Base-by-base conservation (phyloP, 2,329 filamentous ascomycete species). In the Verticillium isaacii region DNA sequence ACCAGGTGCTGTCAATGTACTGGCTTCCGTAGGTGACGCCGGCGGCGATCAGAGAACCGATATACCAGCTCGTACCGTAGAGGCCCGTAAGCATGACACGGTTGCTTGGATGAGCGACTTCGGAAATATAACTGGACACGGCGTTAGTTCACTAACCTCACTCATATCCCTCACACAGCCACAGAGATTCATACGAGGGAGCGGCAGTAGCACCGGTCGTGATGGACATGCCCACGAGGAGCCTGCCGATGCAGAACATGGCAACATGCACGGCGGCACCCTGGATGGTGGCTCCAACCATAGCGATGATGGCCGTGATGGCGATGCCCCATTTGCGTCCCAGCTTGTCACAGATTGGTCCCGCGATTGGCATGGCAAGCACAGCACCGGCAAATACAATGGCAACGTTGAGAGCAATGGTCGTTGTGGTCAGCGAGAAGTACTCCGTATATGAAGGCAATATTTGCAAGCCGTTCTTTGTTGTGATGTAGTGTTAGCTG, bases 251-350 rank as follows among this genome's bases (percentile, higher is more conserved):
- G 23, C 61, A 62, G 17, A 62, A 60, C 61, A 60, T 62, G 34
- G 61, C 50, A 19, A 62, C 59, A 19, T 62, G 61, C 19, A 57
- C 57, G 15, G 61, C 23, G 5, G 59, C 37, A 36, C 37, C 32
- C 25, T 62, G 61, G 4, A 62, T 2, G 15, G 56, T 36, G 12
- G 61, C 52, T 11, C 57, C 61, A 7, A 60, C 56, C 36, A 62
- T 62, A 32, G 41, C 41, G n/a, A 55, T 41, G 54, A 57, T 50
- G 37, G 59, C 56, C n/a, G 52, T 55, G 41, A 55, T 39, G 8
- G 59, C 59, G 19, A 60, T 55, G 29, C 59, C 59, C 52, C 36
- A 57, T 39, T 60, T 60, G 15, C 59, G 52, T 17, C 59, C 59
- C 50, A 34, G 57, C 56, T 39, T 55, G 15, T 60, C 59, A n/a